Conservation (phyloP, 805 yeast species). For the Nakazawaea wyomingensis region DNA sequence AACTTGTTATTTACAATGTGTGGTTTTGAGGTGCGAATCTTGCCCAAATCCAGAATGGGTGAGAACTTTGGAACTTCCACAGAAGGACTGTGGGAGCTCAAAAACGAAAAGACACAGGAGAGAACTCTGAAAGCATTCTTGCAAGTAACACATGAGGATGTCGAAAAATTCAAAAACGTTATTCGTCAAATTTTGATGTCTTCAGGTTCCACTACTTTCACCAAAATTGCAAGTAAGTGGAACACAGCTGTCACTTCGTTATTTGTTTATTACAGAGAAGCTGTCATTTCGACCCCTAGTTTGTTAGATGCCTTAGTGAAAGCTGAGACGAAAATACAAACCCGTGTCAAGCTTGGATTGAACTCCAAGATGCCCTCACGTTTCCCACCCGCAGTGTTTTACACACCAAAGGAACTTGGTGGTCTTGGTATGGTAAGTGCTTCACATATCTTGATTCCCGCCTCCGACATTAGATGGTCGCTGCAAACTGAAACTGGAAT, state of each 20-base stretch:
- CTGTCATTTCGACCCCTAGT: slow-evolving; percentile 76
- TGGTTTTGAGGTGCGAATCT: slow-evolving; percentile 88
- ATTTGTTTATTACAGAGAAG: slow-evolving; percentile 90
- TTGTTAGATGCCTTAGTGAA: slow-evolving; percentile 79
- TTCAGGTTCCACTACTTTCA: slow-evolving; percentile 91
- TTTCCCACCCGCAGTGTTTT: slow-evolving; percentile 97
- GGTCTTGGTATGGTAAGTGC: slow-evolving; percentile 98
- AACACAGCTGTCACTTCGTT: slow-evolving; percentile 84
- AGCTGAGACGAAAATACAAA: slow-evolving; percentile 90
- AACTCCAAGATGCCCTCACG: slow-evolving; percentile 98
- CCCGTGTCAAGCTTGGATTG: slow-evolving; percentile 87
- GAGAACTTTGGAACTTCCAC: slow-evolving; percentile 40
- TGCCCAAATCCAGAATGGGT: slow-evolving; percentile 63
- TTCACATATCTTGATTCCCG: slow-evolving; percentile 90
- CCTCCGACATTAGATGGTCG: slow-evolving; percentile 88
- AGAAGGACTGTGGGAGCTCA: slow-evolving; percentile 91
- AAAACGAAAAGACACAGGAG: slow-evolving; percentile 67
- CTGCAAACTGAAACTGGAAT: slow-evolving; percentile 92
- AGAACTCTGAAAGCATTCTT: slow-evolving; percentile 84
- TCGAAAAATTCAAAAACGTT: slow-evolving; percentile 74
- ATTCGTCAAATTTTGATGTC: slow-evolving; percentile 90
- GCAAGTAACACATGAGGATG: slow-evolving; percentile 76
- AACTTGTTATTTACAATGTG: slow-evolving; percentile 85
- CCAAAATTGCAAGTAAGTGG: slow-evolving; percentile 94
- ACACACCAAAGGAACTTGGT: slow-evolving; percentile 95